These are phyloP conservation scores for Cyclostephanos tholiformis DNA, from an alignment of 108 stramenopile genomes.

Conservation along the genomic window DNA sequence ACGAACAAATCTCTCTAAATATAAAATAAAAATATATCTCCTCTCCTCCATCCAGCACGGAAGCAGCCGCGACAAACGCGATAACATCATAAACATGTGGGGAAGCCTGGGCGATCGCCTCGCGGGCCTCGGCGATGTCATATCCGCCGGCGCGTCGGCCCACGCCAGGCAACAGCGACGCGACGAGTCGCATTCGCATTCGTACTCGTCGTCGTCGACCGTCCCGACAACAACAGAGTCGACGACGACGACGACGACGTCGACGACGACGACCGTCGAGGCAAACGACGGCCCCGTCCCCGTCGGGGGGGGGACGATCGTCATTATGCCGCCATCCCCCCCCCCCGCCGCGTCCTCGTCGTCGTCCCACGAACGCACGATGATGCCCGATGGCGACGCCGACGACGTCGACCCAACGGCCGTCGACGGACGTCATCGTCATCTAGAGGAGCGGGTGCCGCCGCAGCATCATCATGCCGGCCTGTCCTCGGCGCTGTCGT, in stretches of 20 bases:
- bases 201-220: not conserved
- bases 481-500: too few species aligned
- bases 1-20: too few species aligned
- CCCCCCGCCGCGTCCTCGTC: not conserved
- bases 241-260: not conserved
- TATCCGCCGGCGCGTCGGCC: constrained; percentile 23
- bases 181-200: not conserved
- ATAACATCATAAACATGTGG: constrained; percentile 33
- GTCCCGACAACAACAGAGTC: too few species aligned
- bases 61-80: too few species aligned
- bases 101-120: constrained; percentile 37
- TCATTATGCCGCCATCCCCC: not conserved
- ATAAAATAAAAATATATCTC: too few species aligned
- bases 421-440: too few species aligned
- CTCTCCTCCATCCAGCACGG: too few species aligned
- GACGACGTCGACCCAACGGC: constrained; percentile 22
- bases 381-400: not conserved
- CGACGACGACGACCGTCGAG: too few species aligned
- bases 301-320: not conserved
- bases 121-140: constrained; percentile 38
- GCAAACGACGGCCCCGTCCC: not conserved
- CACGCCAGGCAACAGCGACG: constrained; percentile 23
- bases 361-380: not conserved
- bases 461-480: too few species aligned
- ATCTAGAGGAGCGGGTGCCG: too few species aligned